Evolutionary conservation across 306 rosid species (phyloP).

Genomic region (Begonia fuchsioides): DNA sequence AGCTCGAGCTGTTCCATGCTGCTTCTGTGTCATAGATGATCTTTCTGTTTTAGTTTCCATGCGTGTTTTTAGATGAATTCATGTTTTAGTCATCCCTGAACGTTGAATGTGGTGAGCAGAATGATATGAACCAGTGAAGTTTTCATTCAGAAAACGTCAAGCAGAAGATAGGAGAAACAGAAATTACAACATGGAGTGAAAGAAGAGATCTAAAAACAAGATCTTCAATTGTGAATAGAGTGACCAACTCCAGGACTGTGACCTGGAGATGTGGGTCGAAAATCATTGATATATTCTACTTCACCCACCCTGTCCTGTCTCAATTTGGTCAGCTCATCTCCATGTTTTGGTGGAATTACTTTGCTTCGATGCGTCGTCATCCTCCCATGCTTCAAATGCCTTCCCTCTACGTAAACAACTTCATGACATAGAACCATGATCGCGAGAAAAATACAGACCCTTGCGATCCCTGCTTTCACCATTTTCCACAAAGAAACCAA

Average conservation of each 20-base stretch:
- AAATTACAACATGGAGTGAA: too few species aligned
- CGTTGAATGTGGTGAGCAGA: too few species aligned
- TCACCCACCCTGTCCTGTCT: conserved; percentile 7
- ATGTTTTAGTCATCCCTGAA: too few species aligned
- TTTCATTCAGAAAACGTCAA: too few species aligned
- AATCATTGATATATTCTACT: conserved; percentile 15
- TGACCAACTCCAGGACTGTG: conserved; percentile 47
- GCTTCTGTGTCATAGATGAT: too few species aligned
- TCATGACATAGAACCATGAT: conserved; percentile 26
- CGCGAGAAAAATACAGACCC: conserved; percentile 17
- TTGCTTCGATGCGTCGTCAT: neutral
- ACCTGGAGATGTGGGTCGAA: conserved; percentile 37
- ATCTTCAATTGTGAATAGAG: conserved; percentile 18
- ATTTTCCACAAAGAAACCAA: conserved; percentile 4
- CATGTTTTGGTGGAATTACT: too few species aligned
- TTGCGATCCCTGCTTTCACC: conserved; percentile 15
- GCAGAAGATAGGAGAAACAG: too few species aligned
- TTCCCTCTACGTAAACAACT: conserved; percentile 22
- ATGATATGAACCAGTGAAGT: too few species aligned
- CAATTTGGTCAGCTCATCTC: too few species aligned
- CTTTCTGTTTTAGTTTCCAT: too few species aligned
- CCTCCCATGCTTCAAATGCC: conserved; percentile 20
- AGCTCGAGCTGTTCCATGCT: too few species aligned
- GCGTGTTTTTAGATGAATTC: too few species aligned
- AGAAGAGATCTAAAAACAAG: neutral